These are phyloP conservation scores for Argentina anserina DNA, from an alignment of 306 rosid genomes.

Conservation along the genomic window DNA sequence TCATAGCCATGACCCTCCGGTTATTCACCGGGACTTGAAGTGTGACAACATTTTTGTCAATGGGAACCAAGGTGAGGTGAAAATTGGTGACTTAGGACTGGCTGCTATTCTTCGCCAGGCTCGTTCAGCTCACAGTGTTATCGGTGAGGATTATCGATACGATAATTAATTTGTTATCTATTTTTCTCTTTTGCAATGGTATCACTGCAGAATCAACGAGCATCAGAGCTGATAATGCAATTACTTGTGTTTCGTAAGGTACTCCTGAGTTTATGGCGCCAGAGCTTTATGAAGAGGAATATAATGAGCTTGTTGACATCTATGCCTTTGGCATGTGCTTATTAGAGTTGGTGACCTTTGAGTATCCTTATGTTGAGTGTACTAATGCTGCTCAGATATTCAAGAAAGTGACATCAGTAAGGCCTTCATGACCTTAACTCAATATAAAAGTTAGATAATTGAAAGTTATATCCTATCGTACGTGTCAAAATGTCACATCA, in stretches of 20 bases:
- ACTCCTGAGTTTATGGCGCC: slow-evolving; percentile 99
- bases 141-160: slow-evolving; percentile 53
- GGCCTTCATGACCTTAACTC: slow-evolving; percentile 27
- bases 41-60: slow-evolving; percentile 96
- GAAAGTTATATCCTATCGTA: background rate
- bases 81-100: slow-evolving; percentile 93
- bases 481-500: background rate
- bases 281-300: slow-evolving; percentile 94
- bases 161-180: background rate
- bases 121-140: slow-evolving; percentile 87
- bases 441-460: slow-evolving; percentile 1
- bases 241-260: slow-evolving; percentile 44
- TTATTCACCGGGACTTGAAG: slow-evolving; percentile 95
- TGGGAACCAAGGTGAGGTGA: slow-evolving; percentile 98
- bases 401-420: slow-evolving; percentile 98
- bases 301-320: slow-evolving; percentile 92
- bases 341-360: slow-evolving; percentile 87
- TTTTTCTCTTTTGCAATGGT: slow-evolving; percentile 16
- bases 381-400: slow-evolving; percentile 96
- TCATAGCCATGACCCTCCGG: slow-evolving; percentile 88
- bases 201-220: slow-evolving; percentile 10
- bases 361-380: slow-evolving; percentile 92
- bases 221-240: slow-evolving; percentile 7
- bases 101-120: slow-evolving; percentile 95
- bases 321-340: slow-evolving; percentile 99